Base-by-base conservation (phyloP, 2,329 filamentous ascomycete genomes). In the Aspergillus neotritici region DNA sequence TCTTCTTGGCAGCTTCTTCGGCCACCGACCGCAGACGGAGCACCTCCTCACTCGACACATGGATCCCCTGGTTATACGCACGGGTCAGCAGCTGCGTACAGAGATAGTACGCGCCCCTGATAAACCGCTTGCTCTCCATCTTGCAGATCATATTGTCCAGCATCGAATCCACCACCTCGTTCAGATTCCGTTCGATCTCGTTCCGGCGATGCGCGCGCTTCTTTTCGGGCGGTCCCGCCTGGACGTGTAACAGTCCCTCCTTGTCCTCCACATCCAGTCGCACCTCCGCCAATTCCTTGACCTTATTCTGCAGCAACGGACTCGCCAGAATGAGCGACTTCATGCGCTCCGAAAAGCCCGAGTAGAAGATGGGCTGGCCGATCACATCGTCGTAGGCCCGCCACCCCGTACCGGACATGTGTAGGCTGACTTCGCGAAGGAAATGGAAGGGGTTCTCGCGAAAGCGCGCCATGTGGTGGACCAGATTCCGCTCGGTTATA, bases 141-240 rank as follows among this genome's bases (percentile, higher is more conserved):
- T 98, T 98, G 78, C 91, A 97, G 49, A 98, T 96, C 93, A 98
- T 97, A 50, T 84, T 81, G 61, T 95, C 88, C 16, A 89, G 87
- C 78, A 93, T 83, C 52, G 84, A 83, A 51, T 93, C 87, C 4
- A 87, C 86, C 4, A 96, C 83, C 60, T 95, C 83, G 42, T 82
- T 76, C 35, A 98, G 71, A 45, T 83, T 83, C 31, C 75, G 73
- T 59, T 89, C 82, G 43, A 97, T 79, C 55, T 85, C 80, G 43
- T 69, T 72, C 38, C 63, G 55, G 11, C 67, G 64, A 35, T 60
- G 59, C 5, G 54, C 48, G 44, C 55, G 58, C 14, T 59, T 63
- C 36, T 60, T 53, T 9, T 58, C 52, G 29, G 61, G 43, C n/a
- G 55, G 53, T 3, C 61, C 63, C 7, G 57, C 46, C 16, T 51